These are phyloP conservation scores for Dactylellina sp. DNA, from an alignment of 2,329 filamentous ascomycete species.

Conservation along the genomic window DNA sequence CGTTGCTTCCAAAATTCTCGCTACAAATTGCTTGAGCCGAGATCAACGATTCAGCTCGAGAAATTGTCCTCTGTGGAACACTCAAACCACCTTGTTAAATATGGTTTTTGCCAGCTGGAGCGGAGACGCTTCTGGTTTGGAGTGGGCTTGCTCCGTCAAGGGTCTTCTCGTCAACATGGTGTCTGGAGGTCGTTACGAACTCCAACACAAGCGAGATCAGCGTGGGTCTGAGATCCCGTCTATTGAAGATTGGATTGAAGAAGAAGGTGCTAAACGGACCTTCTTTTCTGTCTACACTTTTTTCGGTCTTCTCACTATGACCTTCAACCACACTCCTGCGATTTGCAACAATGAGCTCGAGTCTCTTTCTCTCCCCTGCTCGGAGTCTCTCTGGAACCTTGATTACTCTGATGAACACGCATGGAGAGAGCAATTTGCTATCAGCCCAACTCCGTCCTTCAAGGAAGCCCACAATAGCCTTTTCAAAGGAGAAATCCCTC, in stretches of 20 bases:
- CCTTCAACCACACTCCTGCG: constrained; percentile 96
- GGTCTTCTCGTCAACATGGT: constrained; percentile 98
- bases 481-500: constrained; percentile 89
- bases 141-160: constrained; percentile 99
- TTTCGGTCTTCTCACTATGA: constrained; percentile 92
- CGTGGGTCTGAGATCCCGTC: constrained; percentile 80
- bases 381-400: constrained; percentile 93
- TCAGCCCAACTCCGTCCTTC: constrained; percentile 82
- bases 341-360: constrained; percentile 99
- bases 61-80: constrained; percentile 97
- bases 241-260: constrained; percentile 92
- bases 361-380: constrained; percentile 88
- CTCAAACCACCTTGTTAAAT: constrained; percentile 96
- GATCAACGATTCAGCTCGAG: constrained; percentile 99
- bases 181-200: constrained; percentile 92
- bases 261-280: constrained; percentile 94
- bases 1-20: constrained; percentile 95
- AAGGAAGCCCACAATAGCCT: constrained; percentile 94
- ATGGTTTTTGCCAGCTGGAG: constrained; percentile 99
- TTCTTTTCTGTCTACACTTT: constrained; percentile 99
- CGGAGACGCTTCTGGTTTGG: constrained; percentile 93
- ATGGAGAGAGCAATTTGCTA: constrained; percentile 83
- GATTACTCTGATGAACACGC: constrained; percentile 79
- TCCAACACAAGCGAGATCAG: constrained; percentile 91
- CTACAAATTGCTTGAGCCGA: constrained; percentile 96